Evolutionary conservation across 2,329 filamentous ascomycete genomes (phyloP).

Genomic region (Drechmeria coniospora): DNA sequence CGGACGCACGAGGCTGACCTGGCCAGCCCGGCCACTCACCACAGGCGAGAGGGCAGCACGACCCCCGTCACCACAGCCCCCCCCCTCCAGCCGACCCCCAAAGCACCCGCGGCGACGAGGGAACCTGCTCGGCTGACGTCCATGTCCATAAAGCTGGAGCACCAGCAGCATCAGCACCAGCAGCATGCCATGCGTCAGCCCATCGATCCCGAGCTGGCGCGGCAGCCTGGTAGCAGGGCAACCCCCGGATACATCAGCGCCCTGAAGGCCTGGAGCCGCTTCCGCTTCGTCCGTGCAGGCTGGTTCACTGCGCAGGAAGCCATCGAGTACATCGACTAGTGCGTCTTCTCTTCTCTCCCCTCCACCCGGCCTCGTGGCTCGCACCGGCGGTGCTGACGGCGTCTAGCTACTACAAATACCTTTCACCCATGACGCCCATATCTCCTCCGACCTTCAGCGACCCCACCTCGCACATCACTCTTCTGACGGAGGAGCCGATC

Average conservation of each 20-base stretch:
- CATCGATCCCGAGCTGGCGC: constrained; percentile 31
- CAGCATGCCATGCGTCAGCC: constrained; percentile 9
- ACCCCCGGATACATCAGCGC: constrained; percentile 51
- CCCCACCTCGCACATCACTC: constrained; percentile 60
- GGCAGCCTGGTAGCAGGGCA: constrained; percentile 25
- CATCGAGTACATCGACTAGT: constrained; percentile 89
- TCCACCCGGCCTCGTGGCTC: constrained; percentile 1
- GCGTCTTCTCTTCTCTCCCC: constrained; percentile 16
- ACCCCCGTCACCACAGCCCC: constrained; percentile 9
- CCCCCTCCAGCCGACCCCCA: constrained; percentile 6
- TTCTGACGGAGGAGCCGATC: constrained; percentile 85
- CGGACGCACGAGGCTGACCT: constrained; percentile 5
- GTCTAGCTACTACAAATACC: constrained; percentile 68
- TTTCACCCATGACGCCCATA: constrained; percentile 86
- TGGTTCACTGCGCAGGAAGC: constrained; percentile 94
- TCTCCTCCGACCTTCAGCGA: constrained; percentile 80
- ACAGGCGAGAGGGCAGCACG: constrained; percentile 17
- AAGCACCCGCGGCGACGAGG: constrained; percentile 3
- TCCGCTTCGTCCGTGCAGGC: constrained; percentile 88
- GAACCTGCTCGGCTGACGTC: constrained; percentile 4
- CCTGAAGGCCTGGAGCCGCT: constrained; percentile 74
- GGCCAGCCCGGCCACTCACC: constrained; percentile 9
- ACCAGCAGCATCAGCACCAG: neutral
- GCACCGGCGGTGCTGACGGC: neutral
- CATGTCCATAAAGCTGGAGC: constrained; percentile 5